phyloP scores from a whole-genome alignment of 805 yeast species.

The Nakazawaea anatomiae region DNA sequence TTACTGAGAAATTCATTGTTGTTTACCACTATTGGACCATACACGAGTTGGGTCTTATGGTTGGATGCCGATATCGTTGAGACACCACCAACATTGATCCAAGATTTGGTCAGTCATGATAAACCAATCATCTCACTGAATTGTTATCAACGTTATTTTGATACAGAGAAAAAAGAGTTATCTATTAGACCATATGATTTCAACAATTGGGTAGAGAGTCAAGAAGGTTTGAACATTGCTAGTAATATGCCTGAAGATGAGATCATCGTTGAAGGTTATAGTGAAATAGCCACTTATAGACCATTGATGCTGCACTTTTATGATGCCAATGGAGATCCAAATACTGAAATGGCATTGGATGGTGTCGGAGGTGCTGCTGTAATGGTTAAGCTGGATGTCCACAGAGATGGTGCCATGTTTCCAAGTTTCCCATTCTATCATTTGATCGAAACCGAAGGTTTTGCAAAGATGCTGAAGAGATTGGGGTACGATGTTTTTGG shows the following conservation, averaged over 20 bases:
- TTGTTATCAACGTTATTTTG: slow-evolving; percentile 78
- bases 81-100: slow-evolving; percentile 75
- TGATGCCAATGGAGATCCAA: slow-evolving; percentile 54
- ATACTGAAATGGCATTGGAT: slow-evolving; percentile 77
- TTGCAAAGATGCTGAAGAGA: slow-evolving; percentile 96
- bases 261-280: slow-evolving; percentile 90
- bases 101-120: slow-evolving; percentile 81
- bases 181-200: slow-evolving; percentile 85
- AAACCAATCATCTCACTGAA: slow-evolving; percentile 89
- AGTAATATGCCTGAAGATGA: slow-evolving; percentile 74
- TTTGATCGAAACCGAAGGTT: slow-evolving; percentile 95
- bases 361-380: slow-evolving; percentile 99
- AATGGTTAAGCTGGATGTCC: slow-evolving; percentile 94
- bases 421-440: slow-evolving; percentile 98
- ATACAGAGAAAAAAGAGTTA: slow-evolving; percentile 46
- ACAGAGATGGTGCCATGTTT: slow-evolving; percentile 99
- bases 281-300: slow-evolving; percentile 90
- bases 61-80: slow-evolving; percentile 92
- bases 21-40: slow-evolving; percentile 83
- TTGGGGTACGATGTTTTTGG: slow-evolving; percentile 90
- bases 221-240: slow-evolving; percentile 75
- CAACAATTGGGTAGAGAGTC: slow-evolving; percentile 91
- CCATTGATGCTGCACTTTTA: slow-evolving; percentile 89
- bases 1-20: slow-evolving; percentile 87
- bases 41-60: slow-evolving; percentile 95